Conservation (phyloP, 495 filamentous ascomycete genomes). For the Cairneyella variabilis region DNA sequence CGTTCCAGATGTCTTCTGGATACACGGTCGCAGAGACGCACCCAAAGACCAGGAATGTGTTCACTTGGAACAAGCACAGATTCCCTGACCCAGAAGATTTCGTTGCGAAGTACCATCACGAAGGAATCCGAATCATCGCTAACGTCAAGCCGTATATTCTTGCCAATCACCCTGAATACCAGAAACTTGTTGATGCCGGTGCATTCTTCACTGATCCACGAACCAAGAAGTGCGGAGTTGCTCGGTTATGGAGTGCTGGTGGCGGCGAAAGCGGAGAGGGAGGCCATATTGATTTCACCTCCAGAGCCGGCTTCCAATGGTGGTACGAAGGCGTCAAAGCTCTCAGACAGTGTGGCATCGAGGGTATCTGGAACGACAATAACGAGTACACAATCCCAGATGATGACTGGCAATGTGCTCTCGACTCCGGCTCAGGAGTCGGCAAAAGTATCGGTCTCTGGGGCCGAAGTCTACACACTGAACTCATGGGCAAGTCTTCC, state of each 20-base stretch:
- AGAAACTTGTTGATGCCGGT: slow-evolving; percentile 45
- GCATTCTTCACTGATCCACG: slow-evolving; percentile 59
- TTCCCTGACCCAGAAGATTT: slow-evolving; percentile 63
- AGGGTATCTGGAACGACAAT: slow-evolving; percentile 75
- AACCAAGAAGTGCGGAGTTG: slow-evolving; percentile 47
- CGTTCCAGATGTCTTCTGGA: slow-evolving; percentile 67
- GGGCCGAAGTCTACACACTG: slow-evolving; percentile 61
- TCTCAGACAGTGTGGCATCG: slow-evolving; percentile 57
- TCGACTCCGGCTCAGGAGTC: slow-evolving; percentile 23
- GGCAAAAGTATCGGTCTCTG: slow-evolving; percentile 50
- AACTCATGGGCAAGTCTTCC: slow-evolving; percentile 62
- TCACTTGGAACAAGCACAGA: slow-evolving; percentile 64
- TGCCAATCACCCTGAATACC: slow-evolving; percentile 58
- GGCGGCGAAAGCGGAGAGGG: slow-evolving; percentile 65
- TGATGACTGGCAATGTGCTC: slow-evolving; percentile 58
- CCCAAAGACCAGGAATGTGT: slow-evolving; percentile 66
- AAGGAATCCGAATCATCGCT: slow-evolving; percentile 60
- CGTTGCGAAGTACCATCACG: slow-evolving; percentile 53
- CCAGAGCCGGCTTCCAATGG: slow-evolving; percentile 58
- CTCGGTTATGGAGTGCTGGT: slow-evolving; percentile 64
- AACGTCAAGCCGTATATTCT: slow-evolving; percentile 72
- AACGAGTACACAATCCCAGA: slow-evolving; percentile 66
- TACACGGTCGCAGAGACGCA: slow-evolving; percentile 63
- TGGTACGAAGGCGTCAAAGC: slow-evolving; percentile 62
- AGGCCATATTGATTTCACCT: slow-evolving; percentile 68